A percentile compares a stretch with the other conserved stretches of the same genome.
Evolutionary conservation across 208 protist species (phyloP).

Genomic region (Naegleria gruberi): DNA sequence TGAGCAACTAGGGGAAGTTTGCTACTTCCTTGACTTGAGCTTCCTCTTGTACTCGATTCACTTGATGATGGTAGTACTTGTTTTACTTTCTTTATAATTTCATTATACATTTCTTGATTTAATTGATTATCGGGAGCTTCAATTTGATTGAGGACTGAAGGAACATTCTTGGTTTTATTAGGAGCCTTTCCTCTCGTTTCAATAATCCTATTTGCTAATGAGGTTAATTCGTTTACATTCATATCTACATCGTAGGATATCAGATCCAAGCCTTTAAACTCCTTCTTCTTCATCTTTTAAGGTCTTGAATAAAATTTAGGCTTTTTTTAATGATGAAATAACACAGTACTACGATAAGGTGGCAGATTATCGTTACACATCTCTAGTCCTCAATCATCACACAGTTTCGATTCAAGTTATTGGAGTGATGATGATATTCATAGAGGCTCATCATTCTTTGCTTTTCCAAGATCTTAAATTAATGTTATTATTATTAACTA

Average conservation of each 20-base stretch:
- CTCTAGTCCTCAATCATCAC: too few species aligned
- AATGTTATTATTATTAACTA: too few species aligned
- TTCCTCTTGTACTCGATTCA: neutral
- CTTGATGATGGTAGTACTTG: neutral
- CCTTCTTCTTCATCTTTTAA: neutral
- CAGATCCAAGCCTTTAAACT: neutral
- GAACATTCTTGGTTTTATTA: neutral
- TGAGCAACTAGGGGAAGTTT: neutral
- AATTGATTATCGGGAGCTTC: neutral
- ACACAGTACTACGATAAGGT: too few species aligned
- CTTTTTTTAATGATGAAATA: too few species aligned
- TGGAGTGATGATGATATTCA: too few species aligned
- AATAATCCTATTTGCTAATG: neutral
- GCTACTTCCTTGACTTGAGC: neutral
- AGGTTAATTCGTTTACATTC: neutral
- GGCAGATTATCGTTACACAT: too few species aligned
- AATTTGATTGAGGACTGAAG: neutral
- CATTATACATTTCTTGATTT: neutral
- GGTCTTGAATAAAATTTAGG: too few species aligned
- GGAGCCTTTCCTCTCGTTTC: neutral
- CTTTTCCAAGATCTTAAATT: too few species aligned
- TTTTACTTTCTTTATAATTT: neutral
- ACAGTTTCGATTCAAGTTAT: too few species aligned
- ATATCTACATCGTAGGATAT: neutral
- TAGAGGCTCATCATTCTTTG: too few species aligned